These are phyloP conservation scores for Penicillium bialowiezense DNA, from an alignment of 495 filamentous ascomycete genomes.

Conservation along the genomic window DNA sequence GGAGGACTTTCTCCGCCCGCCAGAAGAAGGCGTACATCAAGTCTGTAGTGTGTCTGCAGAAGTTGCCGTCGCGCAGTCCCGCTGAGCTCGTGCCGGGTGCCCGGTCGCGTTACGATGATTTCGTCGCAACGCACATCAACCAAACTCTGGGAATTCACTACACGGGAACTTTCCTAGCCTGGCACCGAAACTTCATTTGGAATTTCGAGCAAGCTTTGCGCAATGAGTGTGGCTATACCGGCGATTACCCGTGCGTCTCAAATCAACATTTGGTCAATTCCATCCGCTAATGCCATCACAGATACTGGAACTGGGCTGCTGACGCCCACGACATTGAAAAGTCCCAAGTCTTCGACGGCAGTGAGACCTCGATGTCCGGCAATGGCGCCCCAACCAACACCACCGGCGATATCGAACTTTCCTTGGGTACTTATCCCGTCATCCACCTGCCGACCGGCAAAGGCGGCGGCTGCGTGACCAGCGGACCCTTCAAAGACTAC, in stretches of 20 bases:
- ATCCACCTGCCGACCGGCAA: slow-evolving; percentile 42
- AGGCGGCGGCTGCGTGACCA: slow-evolving; percentile 63
- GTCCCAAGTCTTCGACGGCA: slow-evolving; percentile 66
- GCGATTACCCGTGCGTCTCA: slow-evolving; percentile 31
- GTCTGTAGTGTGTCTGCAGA: slow-evolving; percentile 62
- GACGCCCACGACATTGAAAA: slow-evolving; percentile 45
- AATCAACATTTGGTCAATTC: not conserved
- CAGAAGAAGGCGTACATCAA: slow-evolving; percentile 59
- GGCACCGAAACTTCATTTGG: slow-evolving; percentile 68
- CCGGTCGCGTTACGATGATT: slow-evolving; percentile 65
- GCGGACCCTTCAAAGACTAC: slow-evolving; percentile 56
- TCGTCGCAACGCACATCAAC: slow-evolving; percentile 65
- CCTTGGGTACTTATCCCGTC: slow-evolving; percentile 15
- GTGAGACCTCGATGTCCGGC: slow-evolving; percentile 56
- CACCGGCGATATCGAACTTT: slow-evolving; percentile 23
- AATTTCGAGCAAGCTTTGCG: slow-evolving; percentile 65
- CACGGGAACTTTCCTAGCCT: slow-evolving; percentile 63
- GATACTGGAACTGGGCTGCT: slow-evolving; percentile 66
- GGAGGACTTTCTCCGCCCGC: slow-evolving; percentile 25
- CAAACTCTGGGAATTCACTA: slow-evolving; percentile 61
- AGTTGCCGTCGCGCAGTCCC: slow-evolving; percentile 45
- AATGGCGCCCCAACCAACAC: slow-evolving; percentile 52
- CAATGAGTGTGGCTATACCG: slow-evolving; percentile 69
- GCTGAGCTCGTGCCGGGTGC: slow-evolving; percentile 43
- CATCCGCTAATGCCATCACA: not conserved